phyloP scores from a whole-genome alignment of 2,329 filamentous ascomycete species.

The Diaporthe ilicicola region DNA sequence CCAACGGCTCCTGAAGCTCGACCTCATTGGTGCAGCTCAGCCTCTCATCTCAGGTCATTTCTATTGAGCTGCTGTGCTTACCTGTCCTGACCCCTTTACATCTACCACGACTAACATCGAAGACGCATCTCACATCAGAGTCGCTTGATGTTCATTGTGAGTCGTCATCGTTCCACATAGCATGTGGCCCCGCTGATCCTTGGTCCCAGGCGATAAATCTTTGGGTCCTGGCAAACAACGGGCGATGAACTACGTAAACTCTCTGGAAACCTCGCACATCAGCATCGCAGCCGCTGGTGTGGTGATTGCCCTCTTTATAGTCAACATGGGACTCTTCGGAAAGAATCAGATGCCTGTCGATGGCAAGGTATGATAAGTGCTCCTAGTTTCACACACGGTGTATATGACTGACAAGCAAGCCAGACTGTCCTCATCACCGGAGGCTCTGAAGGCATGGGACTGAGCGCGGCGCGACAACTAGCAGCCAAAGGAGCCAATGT shows the following conservation, averaged over 20 bases:
- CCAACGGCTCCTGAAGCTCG: background rate
- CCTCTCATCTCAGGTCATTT: background rate
- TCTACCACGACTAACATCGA: no score
- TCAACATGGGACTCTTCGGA: slow-evolving; percentile 73
- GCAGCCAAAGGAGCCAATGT: slow-evolving; percentile 73
- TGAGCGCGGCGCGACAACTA: slow-evolving; percentile 66
- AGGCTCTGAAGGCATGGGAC: slow-evolving; percentile 76
- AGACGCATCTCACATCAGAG: no score
- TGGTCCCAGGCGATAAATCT: no score
- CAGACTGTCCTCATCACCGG: slow-evolving; percentile 76
- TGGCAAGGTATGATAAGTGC: slow-evolving; percentile 70
- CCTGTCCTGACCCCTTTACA: no score
- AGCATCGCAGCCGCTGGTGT: slow-evolving; percentile 41
- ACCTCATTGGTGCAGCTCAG: background rate
- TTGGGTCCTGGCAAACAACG: no score
- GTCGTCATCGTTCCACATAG: no score
- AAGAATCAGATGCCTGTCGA: slow-evolving; percentile 85
- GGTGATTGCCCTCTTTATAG: slow-evolving; percentile 46
- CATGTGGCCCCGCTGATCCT: no score
- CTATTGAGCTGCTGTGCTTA: no score
- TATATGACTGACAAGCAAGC: background rate
- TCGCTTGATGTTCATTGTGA: no score
- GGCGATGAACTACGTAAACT: slow-evolving; percentile 36
- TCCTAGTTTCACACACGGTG: background rate
- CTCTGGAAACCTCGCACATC: slow-evolving; percentile 35